Evolutionary conservation across 2,329 filamentous ascomycete genomes (phyloP), one percentile per base, ranked within the genome.

Genomic region (Dendrostoma leiphaemia): DNA sequence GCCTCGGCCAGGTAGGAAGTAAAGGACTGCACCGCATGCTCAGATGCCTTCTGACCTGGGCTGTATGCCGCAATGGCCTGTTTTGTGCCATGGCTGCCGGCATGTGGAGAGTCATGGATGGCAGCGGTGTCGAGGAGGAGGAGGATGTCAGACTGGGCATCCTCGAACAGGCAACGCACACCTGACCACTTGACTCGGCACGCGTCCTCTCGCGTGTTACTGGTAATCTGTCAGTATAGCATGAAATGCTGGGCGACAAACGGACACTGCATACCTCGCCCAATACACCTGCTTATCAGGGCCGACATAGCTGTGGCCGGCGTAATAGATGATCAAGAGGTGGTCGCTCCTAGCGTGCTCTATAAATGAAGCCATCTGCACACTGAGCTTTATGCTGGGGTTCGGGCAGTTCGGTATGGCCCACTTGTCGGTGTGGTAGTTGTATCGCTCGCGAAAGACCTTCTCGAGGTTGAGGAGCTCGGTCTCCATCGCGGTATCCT

Each of bases 291-390:
- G 81, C 62, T 79, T 79, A 64, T 86, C 81, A 10, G 74, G 61
- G n/a, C 78, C 78, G 35, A 81, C 71, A 61, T 78, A 85, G 59
- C 82, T 81, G 63, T 84, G 74, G 28, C 84, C 84, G 59, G 80
- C 80, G 64, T 87, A 87, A 65, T 86, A 85, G 58, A 87, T 76
- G 57, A 87, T 82, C 58, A 86, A 69, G 21, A 87, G 74, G 62
- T 86, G 82, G 60, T 85, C 80, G 29, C 79, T 74, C 34, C 74
- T 70, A 26, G 81, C 78, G 47, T 79, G 74, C 60, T 85, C 81
- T 43, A 87, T 74, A 58, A 85, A 85, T 1, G 78, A 77, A 24
- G 78, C 74, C 69, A 87, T 79, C 59, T 80, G 79, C 53, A 82
- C 75, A n/a, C 79, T 78, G 17, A 87, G 75, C 66, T 85, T 85